A percentile compares a stretch with the other conserved stretches of the same genome.
Conservation (phyloP, 495 filamentous ascomycete species). For the Aspergillus sclerotiicarbonarius region DNA sequence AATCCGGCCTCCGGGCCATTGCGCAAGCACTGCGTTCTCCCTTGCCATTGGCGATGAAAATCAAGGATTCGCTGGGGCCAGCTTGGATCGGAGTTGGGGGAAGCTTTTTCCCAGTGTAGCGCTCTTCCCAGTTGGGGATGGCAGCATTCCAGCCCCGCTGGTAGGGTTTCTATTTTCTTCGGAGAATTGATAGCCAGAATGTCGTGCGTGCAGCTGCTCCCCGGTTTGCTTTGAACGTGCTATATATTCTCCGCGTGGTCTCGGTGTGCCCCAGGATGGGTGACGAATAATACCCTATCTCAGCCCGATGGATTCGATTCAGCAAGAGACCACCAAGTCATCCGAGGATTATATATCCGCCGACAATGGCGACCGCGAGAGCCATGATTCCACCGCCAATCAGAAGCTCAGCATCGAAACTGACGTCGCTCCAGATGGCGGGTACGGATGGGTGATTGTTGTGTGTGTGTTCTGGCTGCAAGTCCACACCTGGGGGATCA, state of each 20-base stretch:
- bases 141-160: conserved; percentile 2
- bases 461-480: conserved; percentile 53
- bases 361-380: background rate
- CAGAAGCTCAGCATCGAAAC: background rate
- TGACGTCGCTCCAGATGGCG: conserved; percentile 46
- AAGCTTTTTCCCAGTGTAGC: background rate
- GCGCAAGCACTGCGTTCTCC: background rate
- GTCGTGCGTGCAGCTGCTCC: background rate
- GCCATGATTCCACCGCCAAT: background rate
- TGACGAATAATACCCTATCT: background rate
- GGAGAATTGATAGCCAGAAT: conserved; percentile 6
- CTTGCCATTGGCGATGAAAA: background rate
- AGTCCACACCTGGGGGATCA: conserved; percentile 61
- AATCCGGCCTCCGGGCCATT: background rate
- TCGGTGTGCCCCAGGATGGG: background rate
- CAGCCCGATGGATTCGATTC: conserved; percentile 1
- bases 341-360: background rate
- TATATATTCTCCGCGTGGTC: conserved; percentile 2
- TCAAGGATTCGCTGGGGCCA: background rate
- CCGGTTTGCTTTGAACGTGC: background rate
- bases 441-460: conserved; percentile 61
- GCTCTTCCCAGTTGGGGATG: background rate
- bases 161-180: background rate
- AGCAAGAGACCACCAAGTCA: background rate
- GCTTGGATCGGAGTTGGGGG: background rate